These are phyloP conservation scores for Spathaspora boniae DNA, from an alignment of 805 yeast species.

Conservation along the genomic window DNA sequence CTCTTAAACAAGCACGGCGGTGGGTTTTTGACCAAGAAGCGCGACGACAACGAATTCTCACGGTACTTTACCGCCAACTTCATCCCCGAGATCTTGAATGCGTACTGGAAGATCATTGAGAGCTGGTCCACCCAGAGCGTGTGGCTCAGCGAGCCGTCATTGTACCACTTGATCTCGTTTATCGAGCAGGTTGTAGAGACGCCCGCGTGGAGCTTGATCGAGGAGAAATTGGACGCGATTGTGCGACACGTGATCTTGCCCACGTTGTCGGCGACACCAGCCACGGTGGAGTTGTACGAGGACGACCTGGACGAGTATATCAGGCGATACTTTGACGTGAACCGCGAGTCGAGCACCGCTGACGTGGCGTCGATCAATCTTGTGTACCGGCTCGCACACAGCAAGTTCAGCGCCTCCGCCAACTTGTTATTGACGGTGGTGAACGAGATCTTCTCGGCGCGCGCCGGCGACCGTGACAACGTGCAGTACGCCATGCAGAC, in stretches of 20 bases:
- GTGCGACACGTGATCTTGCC: slow-evolving; percentile 39
- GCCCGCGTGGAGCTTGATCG: slow-evolving; percentile 34
- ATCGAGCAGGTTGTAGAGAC: slow-evolving; percentile 41
- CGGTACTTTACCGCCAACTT: slow-evolving; percentile 29
- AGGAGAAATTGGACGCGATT: slow-evolving; percentile 39
- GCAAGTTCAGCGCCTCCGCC: slow-evolving; percentile 37
- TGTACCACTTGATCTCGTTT: slow-evolving; percentile 42
- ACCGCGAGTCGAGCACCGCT: slow-evolving; percentile 45
- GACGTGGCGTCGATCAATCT: slow-evolving; percentile 51
- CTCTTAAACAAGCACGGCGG: slow-evolving; percentile 43
- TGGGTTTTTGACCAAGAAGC: slow-evolving; percentile 33
- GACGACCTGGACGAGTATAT: slow-evolving; percentile 46
- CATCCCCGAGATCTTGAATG: slow-evolving; percentile 40
- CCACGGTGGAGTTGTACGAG: slow-evolving; percentile 40
- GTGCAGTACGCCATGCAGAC: slow-evolving; percentile 30
- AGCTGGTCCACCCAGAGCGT: slow-evolving; percentile 34
- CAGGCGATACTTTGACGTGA: slow-evolving; percentile 44
- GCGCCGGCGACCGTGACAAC: slow-evolving; percentile 26
- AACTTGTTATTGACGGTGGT: slow-evolving; percentile 27
- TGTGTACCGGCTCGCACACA: slow-evolving; percentile 34
- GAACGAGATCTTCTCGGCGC: slow-evolving; percentile 32
- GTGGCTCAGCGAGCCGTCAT: slow-evolving; percentile 40
- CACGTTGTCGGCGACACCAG: slow-evolving; percentile 35
- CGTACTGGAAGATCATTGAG: slow-evolving; percentile 43
- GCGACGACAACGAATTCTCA: slow-evolving; percentile 26